phyloP scores from a whole-genome alignment of 352 stramenopile species.

The Detonula confervacea region DNA sequence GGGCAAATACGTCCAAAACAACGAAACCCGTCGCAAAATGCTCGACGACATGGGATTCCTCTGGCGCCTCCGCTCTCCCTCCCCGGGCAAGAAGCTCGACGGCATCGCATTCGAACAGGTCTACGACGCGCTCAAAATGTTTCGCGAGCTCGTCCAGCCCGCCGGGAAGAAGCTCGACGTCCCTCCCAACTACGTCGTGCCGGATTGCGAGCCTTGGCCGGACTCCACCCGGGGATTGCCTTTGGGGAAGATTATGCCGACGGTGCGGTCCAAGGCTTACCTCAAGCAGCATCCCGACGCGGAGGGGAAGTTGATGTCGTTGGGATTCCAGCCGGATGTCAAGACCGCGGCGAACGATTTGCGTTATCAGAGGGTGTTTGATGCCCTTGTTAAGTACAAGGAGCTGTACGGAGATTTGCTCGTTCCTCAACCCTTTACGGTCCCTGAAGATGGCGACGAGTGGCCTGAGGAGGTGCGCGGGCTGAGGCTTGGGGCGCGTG shows the following conservation, averaged over 20 bases:
- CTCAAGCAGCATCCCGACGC: constrained; percentile 72
- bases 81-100: constrained; percentile 57
- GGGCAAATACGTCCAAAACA: constrained; percentile 80
- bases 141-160: constrained; percentile 67
- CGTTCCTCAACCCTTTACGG: constrained; percentile 91
- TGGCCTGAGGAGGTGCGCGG: constrained; percentile 90
- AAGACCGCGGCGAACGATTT: constrained; percentile 75
- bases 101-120: constrained; percentile 80
- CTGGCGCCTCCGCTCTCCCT: constrained; percentile 73
- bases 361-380: constrained; percentile 80
- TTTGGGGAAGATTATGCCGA: constrained; percentile 72
- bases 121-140: constrained; percentile 73
- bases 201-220: constrained; percentile 79
- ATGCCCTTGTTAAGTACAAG: constrained; percentile 88
- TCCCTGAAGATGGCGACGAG: constrained; percentile 83
- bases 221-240: constrained; percentile 75
- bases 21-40: constrained; percentile 67
- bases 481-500: constrained; percentile 89
- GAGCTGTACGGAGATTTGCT: constrained; percentile 89
- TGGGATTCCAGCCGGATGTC: constrained; percentile 67
- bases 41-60: constrained; percentile 85
- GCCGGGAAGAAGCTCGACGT: constrained; percentile 46
- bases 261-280: constrained; percentile 67
- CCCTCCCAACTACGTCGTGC: constrained; percentile 76
- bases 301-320: constrained; percentile 55